phyloP scores from a whole-genome alignment of 345 rosid genomes.

The Ricinus communis region DNA sequence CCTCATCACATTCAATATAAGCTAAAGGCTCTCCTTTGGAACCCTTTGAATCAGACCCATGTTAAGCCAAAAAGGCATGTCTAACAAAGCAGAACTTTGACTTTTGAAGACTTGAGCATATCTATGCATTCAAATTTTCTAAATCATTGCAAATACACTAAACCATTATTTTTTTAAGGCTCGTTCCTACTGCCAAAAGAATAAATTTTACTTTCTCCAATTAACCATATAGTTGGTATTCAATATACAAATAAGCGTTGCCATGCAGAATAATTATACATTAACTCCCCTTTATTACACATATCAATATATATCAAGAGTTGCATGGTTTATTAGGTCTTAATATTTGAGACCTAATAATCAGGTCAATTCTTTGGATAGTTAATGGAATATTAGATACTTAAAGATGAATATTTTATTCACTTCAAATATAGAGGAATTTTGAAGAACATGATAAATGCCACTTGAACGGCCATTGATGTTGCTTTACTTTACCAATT shows the following conservation, averaged over 20 bases:
- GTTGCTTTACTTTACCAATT: neutral
- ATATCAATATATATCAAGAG: neutral
- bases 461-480: neutral
- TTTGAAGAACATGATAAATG: neutral
- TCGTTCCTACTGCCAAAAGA: neutral
- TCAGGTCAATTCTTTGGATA: neutral
- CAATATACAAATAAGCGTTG: neutral
- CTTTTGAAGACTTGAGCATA: neutral
- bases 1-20: neutral
- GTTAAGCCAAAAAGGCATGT: neutral
- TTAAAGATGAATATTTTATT: neutral
- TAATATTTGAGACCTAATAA: neutral
- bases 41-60: no score
- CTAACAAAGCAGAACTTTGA: neutral
- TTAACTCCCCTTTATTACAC: neutral
- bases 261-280: neutral
- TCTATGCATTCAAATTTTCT: neutral
- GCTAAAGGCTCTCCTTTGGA: neutral
- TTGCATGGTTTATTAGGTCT: neutral
- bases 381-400: neutral
- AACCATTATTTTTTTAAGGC: neutral
- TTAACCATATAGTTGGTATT: neutral
- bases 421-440: neutral
- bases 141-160: neutral
- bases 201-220: neutral